These are phyloP conservation scores for Boletellus ananiceps DNA, from an alignment of 768 basidiomycete species.

Conservation along the genomic window DNA sequence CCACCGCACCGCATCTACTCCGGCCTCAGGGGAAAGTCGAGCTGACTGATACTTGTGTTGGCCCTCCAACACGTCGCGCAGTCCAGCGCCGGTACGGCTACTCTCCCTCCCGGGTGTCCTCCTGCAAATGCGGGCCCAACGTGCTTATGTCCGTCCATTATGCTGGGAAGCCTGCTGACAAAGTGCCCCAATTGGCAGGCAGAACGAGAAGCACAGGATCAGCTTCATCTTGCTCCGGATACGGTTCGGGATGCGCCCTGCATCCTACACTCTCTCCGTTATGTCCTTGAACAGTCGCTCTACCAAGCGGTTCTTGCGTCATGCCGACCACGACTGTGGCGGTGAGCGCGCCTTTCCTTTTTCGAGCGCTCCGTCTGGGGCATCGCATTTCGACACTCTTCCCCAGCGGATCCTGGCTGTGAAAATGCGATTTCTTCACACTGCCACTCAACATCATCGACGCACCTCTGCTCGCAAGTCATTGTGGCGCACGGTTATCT, in stretches of 20 bases:
- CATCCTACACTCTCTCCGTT: conserved; percentile 8
- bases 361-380: conserved; percentile 28
- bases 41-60: conserved; percentile 1
- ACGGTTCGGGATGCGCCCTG: conserved; percentile 10
- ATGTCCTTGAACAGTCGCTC: conserved; percentile 8
- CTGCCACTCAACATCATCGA: conserved; percentile 24
- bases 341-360: conserved; percentile 27
- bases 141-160: background rate
- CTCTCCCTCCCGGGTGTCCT: conserved; percentile 11
- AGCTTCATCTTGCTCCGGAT: conserved; percentile 14
- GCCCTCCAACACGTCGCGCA: conserved; percentile 2
- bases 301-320: conserved; percentile 18
- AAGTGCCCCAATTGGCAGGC: conserved; percentile 2
- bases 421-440: conserved; percentile 30
- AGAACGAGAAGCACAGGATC: conserved; percentile 23
- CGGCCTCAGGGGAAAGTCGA: conserved; percentile 1
- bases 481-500: conserved; percentile 30
- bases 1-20: conserved; percentile 21
- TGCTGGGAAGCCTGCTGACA: background rate
- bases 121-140: background rate
- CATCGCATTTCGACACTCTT: conserved; percentile 26
- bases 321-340: conserved; percentile 27
- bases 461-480: conserved; percentile 17
- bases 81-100: conserved; percentile 21
- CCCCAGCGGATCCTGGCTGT: conserved; percentile 30